Evolutionary conservation across 148 eudicot species (phyloP), one percentile per base, ranked within the genome.

Genomic region (Nyssa sinensis): DNA sequence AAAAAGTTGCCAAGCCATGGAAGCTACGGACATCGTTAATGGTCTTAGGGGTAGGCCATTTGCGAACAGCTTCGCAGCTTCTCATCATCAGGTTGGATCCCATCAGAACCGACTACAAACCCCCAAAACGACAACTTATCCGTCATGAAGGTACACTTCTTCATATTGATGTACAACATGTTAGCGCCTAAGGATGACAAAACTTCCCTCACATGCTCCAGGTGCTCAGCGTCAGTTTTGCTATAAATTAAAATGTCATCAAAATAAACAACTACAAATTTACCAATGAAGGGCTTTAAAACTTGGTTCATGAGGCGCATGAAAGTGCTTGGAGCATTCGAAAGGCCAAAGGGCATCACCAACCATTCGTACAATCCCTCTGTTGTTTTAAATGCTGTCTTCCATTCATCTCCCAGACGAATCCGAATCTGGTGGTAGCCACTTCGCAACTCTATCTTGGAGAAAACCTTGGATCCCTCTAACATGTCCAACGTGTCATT

Each of bases 21-120:
- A 70, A 70, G 33, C 39, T 70, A 4, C 62, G 41, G 2, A 70
- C 61, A 13, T 70, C 73, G 30, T 25, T 17, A 7, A 51, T 13
- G 3, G 41, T 14, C 10, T 16, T 51, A 1, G 63, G 73, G 0
- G 72, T 69, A 4, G 34, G 72, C 72, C 61, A 69, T 23, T 49
- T 17, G 30, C 37, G n/a, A 17, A 29, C 28, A 53, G 5, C 60
- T 61, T 27, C 10, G 32, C 16, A 70, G 27, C 17, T 70, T 70
- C 25, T 28, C 25, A 7, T 53, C 23, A 21, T 1, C 47, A 41
- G 12, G 5, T 41, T 41, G 7, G 47, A 69, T 41, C 47, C 47
- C 47, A 41, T 41, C 12, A 41, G 8, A 41, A 41, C 47, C 47
- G 11, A 41, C 12, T 1, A 70, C 14, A 19, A 28, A 70, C 8